Conservation (phyloP, 768 basidiomycete species). For the Psilocybe sp. region DNA sequence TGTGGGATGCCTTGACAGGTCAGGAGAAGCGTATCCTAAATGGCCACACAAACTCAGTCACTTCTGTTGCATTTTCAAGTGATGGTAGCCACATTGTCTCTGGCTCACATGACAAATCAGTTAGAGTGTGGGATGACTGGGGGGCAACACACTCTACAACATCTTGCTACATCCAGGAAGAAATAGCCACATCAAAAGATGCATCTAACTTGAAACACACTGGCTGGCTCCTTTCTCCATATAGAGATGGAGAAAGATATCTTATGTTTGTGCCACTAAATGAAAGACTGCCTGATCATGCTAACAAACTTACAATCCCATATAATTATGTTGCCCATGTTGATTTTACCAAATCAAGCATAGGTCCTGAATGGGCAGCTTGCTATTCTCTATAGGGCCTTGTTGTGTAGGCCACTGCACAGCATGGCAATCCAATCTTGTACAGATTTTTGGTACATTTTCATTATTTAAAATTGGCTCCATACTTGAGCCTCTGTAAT, state of each 20-base stretch:
- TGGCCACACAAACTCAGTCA: constrained; percentile 1
- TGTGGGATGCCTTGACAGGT: constrained; percentile 4
- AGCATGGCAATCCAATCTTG: too few relatives aligned
- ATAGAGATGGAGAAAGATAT: too few relatives aligned
- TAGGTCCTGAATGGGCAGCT: constrained; percentile 4
- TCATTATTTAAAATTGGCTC: too few relatives aligned
- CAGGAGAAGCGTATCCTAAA: not conserved
- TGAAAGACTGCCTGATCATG: not conserved
- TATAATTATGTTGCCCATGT: not conserved
- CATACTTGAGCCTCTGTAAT: too few relatives aligned
- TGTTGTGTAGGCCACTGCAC: too few relatives aligned
- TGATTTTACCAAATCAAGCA: constrained; percentile 3
- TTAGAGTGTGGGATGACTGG: too few relatives aligned
- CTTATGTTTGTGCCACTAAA: constrained; percentile 8
- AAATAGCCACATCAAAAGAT: too few relatives aligned
- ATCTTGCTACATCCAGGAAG: too few relatives aligned
- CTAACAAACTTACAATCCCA: constrained; percentile 10
- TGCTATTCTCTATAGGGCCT: constrained; percentile 4
- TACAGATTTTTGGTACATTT: too few relatives aligned
- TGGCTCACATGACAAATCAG: too few relatives aligned
- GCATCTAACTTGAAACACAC: too few relatives aligned
- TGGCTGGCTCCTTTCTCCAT: constrained; percentile 6
- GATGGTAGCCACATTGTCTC: constrained; percentile 2
- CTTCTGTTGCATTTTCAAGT: not conserved
- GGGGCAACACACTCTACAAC: too few relatives aligned